These are phyloP conservation scores for Syncephalastrum contaminatum DNA, from an alignment of 371 early-diverging fungal species.

Conservation along the genomic window DNA sequence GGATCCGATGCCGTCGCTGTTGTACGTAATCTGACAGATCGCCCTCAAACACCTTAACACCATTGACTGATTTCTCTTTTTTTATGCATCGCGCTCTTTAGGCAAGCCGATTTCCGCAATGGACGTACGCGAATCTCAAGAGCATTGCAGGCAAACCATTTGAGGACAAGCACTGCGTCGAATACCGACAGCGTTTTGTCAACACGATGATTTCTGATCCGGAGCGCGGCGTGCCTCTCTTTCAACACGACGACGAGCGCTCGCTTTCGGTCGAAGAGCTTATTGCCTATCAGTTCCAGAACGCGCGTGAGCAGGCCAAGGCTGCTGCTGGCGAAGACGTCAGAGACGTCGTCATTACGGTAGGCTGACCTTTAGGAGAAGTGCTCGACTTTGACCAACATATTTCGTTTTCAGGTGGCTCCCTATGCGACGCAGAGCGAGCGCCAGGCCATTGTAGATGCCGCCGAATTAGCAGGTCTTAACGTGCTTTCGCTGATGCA, in stretches of 20 bases:
- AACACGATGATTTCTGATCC: constrained; percentile 74
- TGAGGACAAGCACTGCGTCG: constrained; percentile 65
- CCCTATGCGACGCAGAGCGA: constrained; percentile 88
- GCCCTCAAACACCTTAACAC: neutral
- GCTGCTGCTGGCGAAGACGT: constrained; percentile 75
- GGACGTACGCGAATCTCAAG: constrained; percentile 82
- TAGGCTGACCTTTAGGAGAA: no score
- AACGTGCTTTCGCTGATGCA: constrained; percentile 82
- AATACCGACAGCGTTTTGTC: constrained; percentile 70
- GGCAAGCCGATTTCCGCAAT: constrained; percentile 86
- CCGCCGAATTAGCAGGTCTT: constrained; percentile 90
- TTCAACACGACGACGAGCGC: constrained; percentile 56
- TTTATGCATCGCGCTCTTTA: constrained; percentile 26
- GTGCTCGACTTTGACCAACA: neutral
- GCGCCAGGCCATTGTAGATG: constrained; percentile 91
- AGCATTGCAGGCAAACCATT: constrained; percentile 75
- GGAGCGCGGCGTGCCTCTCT: constrained; percentile 61
- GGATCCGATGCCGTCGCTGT: constrained; percentile 85
- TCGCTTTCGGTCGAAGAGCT: constrained; percentile 81
- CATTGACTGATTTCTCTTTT: neutral
- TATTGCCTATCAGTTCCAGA: constrained; percentile 90
- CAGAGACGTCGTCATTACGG: constrained; percentile 89
- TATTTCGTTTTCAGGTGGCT: constrained; percentile 64
- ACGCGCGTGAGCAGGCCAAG: constrained; percentile 84
- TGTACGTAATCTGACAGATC: constrained; percentile 38